Evolutionary conservation across 345 rosid genomes (phyloP).

Genomic region (Zanthoxylum bungeanum): DNA sequence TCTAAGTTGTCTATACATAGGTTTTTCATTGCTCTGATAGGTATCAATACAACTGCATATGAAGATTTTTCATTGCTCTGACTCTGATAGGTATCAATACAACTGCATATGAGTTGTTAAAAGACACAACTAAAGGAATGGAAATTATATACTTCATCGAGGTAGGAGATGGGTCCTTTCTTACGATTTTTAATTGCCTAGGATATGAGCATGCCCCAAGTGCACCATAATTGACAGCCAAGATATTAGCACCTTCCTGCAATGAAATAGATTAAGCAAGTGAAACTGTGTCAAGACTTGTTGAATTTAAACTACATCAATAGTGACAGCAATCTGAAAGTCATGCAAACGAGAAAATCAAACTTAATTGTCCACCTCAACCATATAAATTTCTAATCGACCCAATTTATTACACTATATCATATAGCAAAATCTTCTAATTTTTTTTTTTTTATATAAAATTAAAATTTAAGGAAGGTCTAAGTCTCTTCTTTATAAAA

Average conservation of each 20-base stretch:
- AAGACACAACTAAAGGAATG: background rate
- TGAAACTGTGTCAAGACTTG: too few species aligned
- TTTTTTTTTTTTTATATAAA: too few species aligned
- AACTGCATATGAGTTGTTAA: background rate
- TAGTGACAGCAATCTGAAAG: background rate
- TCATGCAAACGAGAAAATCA: background rate
- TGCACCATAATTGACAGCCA: conserved; percentile 82
- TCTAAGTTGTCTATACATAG: background rate
- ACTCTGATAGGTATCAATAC: background rate
- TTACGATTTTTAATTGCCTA: conserved; percentile 67
- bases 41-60: background rate
- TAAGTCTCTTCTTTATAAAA: too few species aligned
- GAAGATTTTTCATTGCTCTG: background rate
- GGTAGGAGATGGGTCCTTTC: conserved; percentile 18
- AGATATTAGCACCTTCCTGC: conserved; percentile 78
- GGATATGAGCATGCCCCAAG: conserved; percentile 82
- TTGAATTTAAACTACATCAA: background rate
- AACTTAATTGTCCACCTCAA: background rate
- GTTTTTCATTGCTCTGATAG: background rate
- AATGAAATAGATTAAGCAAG: conserved; percentile 3
- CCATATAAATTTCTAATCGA: background rate
- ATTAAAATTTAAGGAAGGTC: too few species aligned
- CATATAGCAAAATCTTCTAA: background rate
- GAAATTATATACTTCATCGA: background rate
- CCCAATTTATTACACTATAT: background rate